Conservation (phyloP, 2,329 filamentous ascomycete genomes). For the Pestalotiopsis fici region DNA sequence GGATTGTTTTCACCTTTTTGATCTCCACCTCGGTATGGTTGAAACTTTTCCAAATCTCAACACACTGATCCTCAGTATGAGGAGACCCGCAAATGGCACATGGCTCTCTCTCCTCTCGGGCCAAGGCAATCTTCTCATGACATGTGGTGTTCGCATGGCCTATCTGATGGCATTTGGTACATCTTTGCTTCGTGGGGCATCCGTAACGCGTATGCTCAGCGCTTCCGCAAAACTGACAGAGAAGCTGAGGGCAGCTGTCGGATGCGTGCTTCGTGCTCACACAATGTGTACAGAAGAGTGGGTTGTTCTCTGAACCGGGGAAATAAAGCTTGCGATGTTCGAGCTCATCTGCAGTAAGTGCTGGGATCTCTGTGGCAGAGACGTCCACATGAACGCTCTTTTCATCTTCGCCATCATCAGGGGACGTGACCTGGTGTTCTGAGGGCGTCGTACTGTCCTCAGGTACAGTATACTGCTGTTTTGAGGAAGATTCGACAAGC, state of each 20-base stretch:
- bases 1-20: conserved; percentile 50
- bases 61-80: conserved; percentile 63
- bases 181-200: conserved; percentile 54
- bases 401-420: not conserved
- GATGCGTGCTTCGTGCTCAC: conserved; percentile 48
- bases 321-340: conserved; percentile 51
- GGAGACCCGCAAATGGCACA: conserved; percentile 63
- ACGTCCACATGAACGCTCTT: not conserved
- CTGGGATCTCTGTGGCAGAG: conserved; percentile 10
- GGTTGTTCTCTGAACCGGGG: conserved; percentile 44
- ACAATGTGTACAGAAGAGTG: conserved; percentile 53
- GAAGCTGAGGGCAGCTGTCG: conserved; percentile 42
- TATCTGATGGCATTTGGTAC: conserved; percentile 61
- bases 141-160: conserved; percentile 59
- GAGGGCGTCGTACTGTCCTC: not conserved
- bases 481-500: not conserved
- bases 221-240: conserved; percentile 50
- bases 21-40: conserved; percentile 38
- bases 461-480: not conserved
- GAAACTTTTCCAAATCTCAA: conserved; percentile 62
- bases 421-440: not conserved
- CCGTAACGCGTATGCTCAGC: conserved; percentile 47
- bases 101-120: conserved; percentile 53
- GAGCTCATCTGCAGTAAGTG: conserved; percentile 24
- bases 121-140: conserved; percentile 53